Conservation (phyloP, 2,329 filamentous ascomycete species). For the Ceratocystis huliohia region DNA sequence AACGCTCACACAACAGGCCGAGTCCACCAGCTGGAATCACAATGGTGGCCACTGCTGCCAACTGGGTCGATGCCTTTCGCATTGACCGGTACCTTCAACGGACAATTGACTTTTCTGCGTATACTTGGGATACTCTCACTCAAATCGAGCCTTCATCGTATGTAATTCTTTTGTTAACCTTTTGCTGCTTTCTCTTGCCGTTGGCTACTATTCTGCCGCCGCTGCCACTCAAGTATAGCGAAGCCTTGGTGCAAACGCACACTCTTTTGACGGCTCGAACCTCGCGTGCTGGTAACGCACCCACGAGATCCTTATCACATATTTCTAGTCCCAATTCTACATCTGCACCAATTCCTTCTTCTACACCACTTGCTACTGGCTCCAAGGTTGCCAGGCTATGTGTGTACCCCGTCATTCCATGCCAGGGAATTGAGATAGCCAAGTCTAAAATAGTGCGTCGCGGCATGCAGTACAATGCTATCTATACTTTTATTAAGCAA, state of each 20-base stretch:
- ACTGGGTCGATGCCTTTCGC: slow-evolving; percentile 15
- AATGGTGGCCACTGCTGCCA: background rate
- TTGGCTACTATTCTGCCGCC: slow-evolving; percentile 44
- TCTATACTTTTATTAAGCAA: slow-evolving; percentile 69
- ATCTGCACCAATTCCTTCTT: background rate
- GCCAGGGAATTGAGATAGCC: slow-evolving; percentile 59
- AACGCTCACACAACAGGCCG: background rate
- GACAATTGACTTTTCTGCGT: slow-evolving; percentile 11
- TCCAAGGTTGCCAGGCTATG: slow-evolving; percentile 47
- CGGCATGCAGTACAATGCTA: slow-evolving; percentile 66
- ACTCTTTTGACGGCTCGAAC: slow-evolving; percentile 28
- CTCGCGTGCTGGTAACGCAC: slow-evolving; percentile 17
- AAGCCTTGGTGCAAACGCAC: slow-evolving; percentile 45
- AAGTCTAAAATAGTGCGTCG: slow-evolving; percentile 50
- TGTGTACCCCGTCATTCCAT: slow-evolving; percentile 76
- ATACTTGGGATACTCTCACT: slow-evolving; percentile 22
- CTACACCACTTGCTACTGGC: slow-evolving; percentile 24
- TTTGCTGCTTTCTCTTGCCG: slow-evolving; percentile 41
- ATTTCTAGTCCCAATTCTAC: background rate
- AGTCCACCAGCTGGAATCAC: background rate
- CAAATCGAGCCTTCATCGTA: slow-evolving; percentile 28
- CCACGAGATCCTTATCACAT: background rate
- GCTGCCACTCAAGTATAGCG: slow-evolving; percentile 38
- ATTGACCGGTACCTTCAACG: slow-evolving; percentile 18
- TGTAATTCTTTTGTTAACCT: slow-evolving; percentile 33